Evolutionary conservation across 495 filamentous ascomycete species (phyloP), one percentile per base, ranked within the genome.

Genomic region (Neurospora sp.): DNA sequence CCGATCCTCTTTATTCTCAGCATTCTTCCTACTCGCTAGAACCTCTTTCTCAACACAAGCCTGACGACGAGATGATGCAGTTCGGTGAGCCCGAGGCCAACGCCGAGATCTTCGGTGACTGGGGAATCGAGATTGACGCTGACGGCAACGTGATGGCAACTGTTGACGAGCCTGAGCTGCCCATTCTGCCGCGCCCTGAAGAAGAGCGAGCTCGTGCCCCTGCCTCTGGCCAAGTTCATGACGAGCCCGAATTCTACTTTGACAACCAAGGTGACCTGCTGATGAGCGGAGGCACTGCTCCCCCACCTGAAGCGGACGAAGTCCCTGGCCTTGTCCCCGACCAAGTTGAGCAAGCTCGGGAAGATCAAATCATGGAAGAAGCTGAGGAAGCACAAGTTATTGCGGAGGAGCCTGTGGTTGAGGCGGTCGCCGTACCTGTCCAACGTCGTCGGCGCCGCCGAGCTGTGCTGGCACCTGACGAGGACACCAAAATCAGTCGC

Each of bases 401-500:
- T 53, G 61, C 12, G 16, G 61, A 73, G 11, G 70, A 76, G 16
- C 72, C 68, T 18, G 74, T 69, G 12, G 61, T 76, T 70, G 77
- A 71, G n/a, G 70, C 42, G 71, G 72, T 72, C 70, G 70, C 71
- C 71, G 78, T 72, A 10, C 74, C 77, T 69, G 68, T 77, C 69
- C 76, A 65, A 68, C 76, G 77, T 73, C 76, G 77, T 73, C 74
- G 72, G 75, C 72, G 74, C 72, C 73, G 78, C 77, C 75, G 73
- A 38, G 44, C 75, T 71, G 12, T 78, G 68, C 10, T 81, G 40
- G 72, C 73, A 27, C 76, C 80, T 3, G 89, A 89, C 72, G 74
- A 77, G 11, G 77, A 77, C 22, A 85, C 81, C 2, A 80, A 87
- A 37, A 75, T 93, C 31, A 84, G 85, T 68, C 89, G 88, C 72